Conservation (phyloP, 1,284 basidiomycete genomes). For the Ganoderma lucidum region DNA sequence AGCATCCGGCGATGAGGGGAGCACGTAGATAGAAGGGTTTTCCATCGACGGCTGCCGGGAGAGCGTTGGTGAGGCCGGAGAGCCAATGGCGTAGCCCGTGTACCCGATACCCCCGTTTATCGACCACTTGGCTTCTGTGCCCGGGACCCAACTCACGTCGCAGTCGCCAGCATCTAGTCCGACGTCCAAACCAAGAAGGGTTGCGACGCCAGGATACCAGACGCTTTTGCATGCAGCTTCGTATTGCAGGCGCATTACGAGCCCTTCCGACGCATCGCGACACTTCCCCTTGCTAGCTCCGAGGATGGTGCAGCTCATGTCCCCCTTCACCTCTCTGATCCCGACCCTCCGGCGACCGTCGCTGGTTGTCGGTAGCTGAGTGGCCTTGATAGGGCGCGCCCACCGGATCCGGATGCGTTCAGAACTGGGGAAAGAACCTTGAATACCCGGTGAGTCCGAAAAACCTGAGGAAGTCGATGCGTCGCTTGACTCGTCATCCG, state of each 20-base stretch:
- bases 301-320: conserved; percentile 67
- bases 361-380: conserved; percentile 53
- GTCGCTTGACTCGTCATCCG: conserved; percentile 84
- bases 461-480: conserved; percentile 62
- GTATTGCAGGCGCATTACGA: conserved; percentile 75
- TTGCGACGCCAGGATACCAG: conserved; percentile 84
- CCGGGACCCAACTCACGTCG: conserved; percentile 70
- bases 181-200: conserved; percentile 79
- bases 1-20: conserved; percentile 57
- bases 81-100: conserved; percentile 69
- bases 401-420: conserved; percentile 79
- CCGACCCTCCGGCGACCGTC: conserved; percentile 71
- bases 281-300: conserved; percentile 49
- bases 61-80: conserved; percentile 30
- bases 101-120: conserved; percentile 70
- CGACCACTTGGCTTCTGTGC: conserved; percentile 60
- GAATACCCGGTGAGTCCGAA: conserved; percentile 69
- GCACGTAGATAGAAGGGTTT: conserved; percentile 36
- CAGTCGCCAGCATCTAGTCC: conserved; percentile 71
- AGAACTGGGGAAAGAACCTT: conserved; percentile 79
- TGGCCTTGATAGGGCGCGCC: conserved; percentile 68
- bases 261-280: conserved; percentile 51
- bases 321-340: conserved; percentile 68
- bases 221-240: conserved; percentile 76
- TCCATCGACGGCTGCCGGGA: conserved; percentile 34